Evolutionary conservation across 192 early-diverging fungal species (phyloP), one percentile per base, ranked within the genome.

Genomic region (Chytriomyces sp.): DNA sequence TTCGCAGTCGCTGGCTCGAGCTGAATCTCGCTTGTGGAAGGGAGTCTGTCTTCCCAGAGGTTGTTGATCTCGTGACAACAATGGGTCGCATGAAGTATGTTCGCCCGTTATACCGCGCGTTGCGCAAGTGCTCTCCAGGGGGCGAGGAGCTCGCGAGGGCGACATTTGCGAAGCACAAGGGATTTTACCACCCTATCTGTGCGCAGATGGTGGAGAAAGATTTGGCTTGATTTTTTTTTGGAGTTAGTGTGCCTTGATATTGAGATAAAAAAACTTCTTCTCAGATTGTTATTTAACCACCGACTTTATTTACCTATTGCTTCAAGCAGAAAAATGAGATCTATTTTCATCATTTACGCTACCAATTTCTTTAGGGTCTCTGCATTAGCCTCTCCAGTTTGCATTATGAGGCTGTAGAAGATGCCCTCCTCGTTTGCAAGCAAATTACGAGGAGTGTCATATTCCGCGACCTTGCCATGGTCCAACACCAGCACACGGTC

Each of bases 61-160:
- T 96, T 3, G 87, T 89, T 7, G 82, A 77, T 6, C 96, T 99
- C 81, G 73, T 97, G 2, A 87, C 87, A n/a, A 83, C 86, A 44
- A 92, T 95, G 74, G 97, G 97, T 2, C 83, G 96, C 54, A 96
- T 98, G 96, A 96, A 96, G 82, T 96, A 88, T 77, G 89, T 91
- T 3, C 80, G 93, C 14, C 93, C 94, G 32, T 80, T 99, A 25
- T 96, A 92, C 74, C 36, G 57, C 22, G 52, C 49, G 5, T n/a
- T 73, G 32, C 56, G 25, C 8, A 58, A 67, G 31, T 53, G 32
- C 31, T 62, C 5, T 64, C 39, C 56, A 22, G 36, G 31, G 3
- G 53, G 62, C 5, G 62, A 64, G 28, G n/a, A 44, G 61, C 69
- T 98, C 39, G 96, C 97, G 17, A 82, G 81, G 67, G 74, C 87